Evolutionary conservation across 2,329 filamentous ascomycete species (phyloP).

Genomic region (Neurospora sp.): DNA sequence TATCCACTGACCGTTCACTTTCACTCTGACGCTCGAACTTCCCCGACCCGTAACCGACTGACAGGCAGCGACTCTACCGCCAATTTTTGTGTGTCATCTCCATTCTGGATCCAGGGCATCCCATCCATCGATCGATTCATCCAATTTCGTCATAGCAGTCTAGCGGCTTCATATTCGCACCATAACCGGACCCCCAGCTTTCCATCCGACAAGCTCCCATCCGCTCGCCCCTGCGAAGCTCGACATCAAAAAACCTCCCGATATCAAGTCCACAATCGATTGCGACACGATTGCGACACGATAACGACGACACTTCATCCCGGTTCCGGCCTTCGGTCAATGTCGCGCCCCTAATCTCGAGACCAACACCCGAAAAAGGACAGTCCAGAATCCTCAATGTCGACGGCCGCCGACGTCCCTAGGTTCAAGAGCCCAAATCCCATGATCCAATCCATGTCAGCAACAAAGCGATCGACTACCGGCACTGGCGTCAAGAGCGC

Average conservation of each 20-base stretch:
- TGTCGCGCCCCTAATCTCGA: background rate
- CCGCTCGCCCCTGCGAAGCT: background rate
- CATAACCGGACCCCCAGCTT: background rate
- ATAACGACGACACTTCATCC: background rate
- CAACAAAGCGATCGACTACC: constrained; percentile 8
- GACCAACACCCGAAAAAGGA: background rate
- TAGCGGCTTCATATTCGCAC: background rate
- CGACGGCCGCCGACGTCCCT: background rate
- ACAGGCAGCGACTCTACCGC: background rate
- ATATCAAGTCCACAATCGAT: background rate
- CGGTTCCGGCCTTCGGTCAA: background rate
- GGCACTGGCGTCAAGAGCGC: constrained; percentile 28
- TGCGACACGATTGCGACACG: background rate
- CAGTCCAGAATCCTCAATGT: background rate
- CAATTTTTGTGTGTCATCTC: background rate
- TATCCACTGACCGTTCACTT: background rate
- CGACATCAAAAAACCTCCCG: background rate
- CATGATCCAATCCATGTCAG: constrained; percentile 1
- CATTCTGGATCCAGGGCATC: background rate
- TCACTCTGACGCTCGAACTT: background rate
- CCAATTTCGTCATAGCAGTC: background rate
- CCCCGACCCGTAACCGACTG: background rate
- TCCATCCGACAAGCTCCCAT: background rate
- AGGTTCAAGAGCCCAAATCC: background rate
- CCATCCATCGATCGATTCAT: background rate